phyloP scores from a whole-genome alignment of 169 alveolate genomes.

The Neospora caninum region DNA sequence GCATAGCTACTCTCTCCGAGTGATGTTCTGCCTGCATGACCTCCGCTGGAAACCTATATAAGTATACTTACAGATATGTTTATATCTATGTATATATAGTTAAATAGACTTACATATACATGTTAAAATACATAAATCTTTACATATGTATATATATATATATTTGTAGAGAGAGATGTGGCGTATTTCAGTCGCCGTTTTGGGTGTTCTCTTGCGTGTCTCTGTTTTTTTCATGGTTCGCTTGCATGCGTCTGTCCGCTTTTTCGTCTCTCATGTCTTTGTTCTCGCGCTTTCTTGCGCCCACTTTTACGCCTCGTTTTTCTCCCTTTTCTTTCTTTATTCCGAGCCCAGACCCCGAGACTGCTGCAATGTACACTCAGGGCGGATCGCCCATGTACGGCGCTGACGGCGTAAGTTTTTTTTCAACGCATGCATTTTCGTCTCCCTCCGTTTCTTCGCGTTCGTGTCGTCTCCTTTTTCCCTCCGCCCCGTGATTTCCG shows the following conservation, averaged over 20 bases:
- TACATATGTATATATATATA: conserved; percentile 16
- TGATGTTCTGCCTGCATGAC: neutral
- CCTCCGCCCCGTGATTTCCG: too few species aligned
- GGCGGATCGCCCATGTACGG: conserved; percentile 26
- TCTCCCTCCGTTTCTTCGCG: neutral
- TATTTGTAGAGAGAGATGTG: neutral
- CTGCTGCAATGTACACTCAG: conserved; percentile 26
- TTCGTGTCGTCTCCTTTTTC: too few species aligned
- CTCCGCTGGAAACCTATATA: neutral
- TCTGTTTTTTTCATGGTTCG: neutral
- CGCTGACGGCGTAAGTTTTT: conserved; percentile 21
- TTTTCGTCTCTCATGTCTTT: neutral
- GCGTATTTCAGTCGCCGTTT: neutral
- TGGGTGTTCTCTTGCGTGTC: neutral
- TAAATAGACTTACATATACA: neutral
- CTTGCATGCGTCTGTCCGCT: neutral
- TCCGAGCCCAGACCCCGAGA: conserved; percentile 12
- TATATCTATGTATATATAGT: neutral
- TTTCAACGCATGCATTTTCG: neutral
- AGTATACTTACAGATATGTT: neutral
- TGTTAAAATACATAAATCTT: neutral
- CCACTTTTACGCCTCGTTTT: neutral
- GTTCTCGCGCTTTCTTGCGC: neutral
- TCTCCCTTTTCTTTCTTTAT: neutral
- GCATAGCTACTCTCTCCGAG: neutral